phyloP scores from a whole-genome alignment of 306 rosid species.

The Nissolia schottii region DNA sequence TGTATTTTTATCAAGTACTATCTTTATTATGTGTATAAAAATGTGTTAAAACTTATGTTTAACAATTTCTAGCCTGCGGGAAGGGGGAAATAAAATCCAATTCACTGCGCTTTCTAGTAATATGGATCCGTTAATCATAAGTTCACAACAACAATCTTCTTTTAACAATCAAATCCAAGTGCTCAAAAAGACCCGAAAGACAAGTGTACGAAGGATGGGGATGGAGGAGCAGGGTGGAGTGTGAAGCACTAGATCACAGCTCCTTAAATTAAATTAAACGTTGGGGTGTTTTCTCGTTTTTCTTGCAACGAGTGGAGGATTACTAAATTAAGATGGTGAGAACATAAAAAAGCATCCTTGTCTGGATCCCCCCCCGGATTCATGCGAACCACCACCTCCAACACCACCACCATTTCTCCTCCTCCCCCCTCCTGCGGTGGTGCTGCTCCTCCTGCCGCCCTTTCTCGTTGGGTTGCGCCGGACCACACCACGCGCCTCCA shows the following conservation, averaged over 20 bases:
- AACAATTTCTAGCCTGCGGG: too few species aligned
- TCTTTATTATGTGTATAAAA: too few species aligned
- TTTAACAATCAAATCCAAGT: too few species aligned
- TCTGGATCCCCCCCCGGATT: not conserved
- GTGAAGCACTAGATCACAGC: not conserved
- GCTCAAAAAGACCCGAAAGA: not conserved
- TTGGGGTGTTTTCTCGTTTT: too few species aligned
- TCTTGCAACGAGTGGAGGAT: too few species aligned
- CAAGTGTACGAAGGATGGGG: not conserved
- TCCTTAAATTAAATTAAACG: not conserved
- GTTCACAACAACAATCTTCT: not conserved
- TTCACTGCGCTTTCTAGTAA: too few species aligned
- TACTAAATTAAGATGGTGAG: not conserved
- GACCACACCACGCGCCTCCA: not conserved
- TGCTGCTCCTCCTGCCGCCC: not conserved
- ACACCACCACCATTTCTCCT: too few species aligned
- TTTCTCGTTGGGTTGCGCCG: not conserved
- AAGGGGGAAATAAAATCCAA: too few species aligned
- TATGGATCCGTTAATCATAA: not conserved
- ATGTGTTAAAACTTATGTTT: too few species aligned
- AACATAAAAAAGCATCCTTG: not conserved
- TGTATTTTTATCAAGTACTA: too few species aligned
- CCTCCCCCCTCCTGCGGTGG: not conserved
- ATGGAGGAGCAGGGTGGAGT: not conserved
- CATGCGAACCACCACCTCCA: too few species aligned